phyloP scores from a whole-genome alignment of 2,329 filamentous ascomycete species.

The Fusarium sp. region DNA sequence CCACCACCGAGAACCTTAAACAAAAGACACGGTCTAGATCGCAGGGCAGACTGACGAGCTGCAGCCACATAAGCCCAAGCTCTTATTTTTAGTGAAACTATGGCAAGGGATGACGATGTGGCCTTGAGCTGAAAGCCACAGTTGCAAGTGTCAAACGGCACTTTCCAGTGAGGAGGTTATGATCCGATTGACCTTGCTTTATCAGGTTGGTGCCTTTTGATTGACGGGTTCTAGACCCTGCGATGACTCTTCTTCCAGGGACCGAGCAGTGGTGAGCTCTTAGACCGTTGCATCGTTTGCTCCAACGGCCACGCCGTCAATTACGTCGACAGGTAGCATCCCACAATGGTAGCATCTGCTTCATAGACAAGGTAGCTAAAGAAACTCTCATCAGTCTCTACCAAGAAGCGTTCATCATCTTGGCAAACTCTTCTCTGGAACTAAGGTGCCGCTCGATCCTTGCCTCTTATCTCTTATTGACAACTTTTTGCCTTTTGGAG shows the following conservation, averaged over 20 bases:
- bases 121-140: constrained; percentile 10
- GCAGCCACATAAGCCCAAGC: constrained; percentile 16
- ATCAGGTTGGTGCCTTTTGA: background rate
- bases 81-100: constrained; percentile 17
- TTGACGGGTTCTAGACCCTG: background rate
- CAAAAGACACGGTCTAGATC: constrained; percentile 2
- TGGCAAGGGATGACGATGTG: constrained; percentile 8
- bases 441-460: background rate
- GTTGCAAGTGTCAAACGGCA: background rate
- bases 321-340: background rate
- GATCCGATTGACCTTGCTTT: background rate
- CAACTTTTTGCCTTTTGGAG: background rate
- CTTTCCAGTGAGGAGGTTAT: constrained; percentile 5
- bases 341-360: background rate
- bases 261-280: background rate
- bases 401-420: background rate
- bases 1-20: constrained; percentile 8
- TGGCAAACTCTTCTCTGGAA: background rate
- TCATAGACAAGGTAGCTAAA: background rate
- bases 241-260: background rate
- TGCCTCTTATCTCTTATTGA: background rate
- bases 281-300: background rate
- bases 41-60: background rate
- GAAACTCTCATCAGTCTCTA: background rate
- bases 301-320: background rate